Percentiles rank a stretch among this genome's conserved stretches.
phyloP scores from a whole-genome alignment of 2,329 filamentous ascomycete genomes.

The Clathrospora elynae region DNA sequence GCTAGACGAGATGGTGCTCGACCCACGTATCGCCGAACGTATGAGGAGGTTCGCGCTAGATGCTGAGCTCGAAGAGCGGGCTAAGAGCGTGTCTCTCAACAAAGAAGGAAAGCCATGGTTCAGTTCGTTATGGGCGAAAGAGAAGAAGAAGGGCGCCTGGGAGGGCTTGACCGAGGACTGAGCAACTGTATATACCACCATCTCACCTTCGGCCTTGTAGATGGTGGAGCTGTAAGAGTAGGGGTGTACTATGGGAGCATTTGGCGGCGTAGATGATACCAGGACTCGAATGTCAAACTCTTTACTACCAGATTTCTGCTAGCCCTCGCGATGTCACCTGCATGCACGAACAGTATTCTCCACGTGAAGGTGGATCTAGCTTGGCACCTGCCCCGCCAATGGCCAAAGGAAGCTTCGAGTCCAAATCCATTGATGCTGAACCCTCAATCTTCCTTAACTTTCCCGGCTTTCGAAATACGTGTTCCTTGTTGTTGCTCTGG shows the following conservation, averaged over 20 bases:
- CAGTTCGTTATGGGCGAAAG: conserved; percentile 39
- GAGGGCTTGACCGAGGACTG: conserved; percentile 40
- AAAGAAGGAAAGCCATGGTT: conserved; percentile 36
- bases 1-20: conserved; percentile 74
- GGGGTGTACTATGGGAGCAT: conserved; percentile 33
- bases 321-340: too few relatives aligned
- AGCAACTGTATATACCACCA: conserved; percentile 21
- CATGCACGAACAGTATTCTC: not conserved
- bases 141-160: conserved; percentile 42
- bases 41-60: conserved; percentile 80
- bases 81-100: conserved; percentile 40
- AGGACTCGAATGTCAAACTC: not conserved
- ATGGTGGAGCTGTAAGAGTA: conserved; percentile 35
- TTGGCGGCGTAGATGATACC: conserved; percentile 23
- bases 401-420: conserved; percentile 36
- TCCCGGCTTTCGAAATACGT: conserved; percentile 4
- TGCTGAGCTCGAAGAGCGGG: conserved; percentile 71
- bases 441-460: conserved; percentile 9
- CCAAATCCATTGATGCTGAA: conserved; percentile 12
- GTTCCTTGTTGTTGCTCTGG: not conserved
- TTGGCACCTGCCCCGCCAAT: conserved; percentile 29
- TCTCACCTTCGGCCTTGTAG: conserved; percentile 29
- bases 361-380: conserved; percentile 6
- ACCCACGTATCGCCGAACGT: conserved; percentile 73
- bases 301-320: too few relatives aligned